Evolutionary conservation across 2,329 filamentous ascomycete species (phyloP), one percentile per base, ranked within the genome.

Genomic region (Beauveria scarabaeidicola): DNA sequence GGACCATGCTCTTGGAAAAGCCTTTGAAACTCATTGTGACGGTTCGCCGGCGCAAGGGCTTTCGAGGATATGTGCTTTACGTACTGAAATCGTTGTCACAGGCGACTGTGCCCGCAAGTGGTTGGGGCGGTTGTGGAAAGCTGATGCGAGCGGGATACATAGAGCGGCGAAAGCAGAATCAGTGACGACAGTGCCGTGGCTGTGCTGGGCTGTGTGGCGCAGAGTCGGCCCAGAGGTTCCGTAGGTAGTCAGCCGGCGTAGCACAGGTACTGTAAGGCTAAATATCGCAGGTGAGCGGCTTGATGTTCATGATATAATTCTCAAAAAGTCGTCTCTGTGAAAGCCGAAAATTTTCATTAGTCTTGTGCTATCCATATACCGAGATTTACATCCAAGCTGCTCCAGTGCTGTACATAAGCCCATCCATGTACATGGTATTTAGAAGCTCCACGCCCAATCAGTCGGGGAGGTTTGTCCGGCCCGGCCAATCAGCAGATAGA

Each of bases 21-120:
- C 94, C 94, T 77, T 94, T 95, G 82, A 96, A 92, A 84, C 92
- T 97, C 94, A 99, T 97, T 71, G 58, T 70, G 70, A 55, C 59
- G 62, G 54, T 50, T 25, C 44, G 51, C 23, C 27, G 19, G 2
- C 5, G 29, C 36, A 27, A 19, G 8, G 25, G 55, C 36, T 41
- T 38, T 27, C 6, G n/a, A 44, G 19, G 17, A 13, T 38, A 32
- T 56, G 6, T 19, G 27, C 10, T 46, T 38, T 19, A n/a, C 21
- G 32, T 44, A 46, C 43, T 53, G 15, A 27, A 53, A 29, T 29
- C 41, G 50, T 55, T 25, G 54, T 61, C 44, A 58, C 46, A 38
- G 51, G 60, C 61, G 61, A 58, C 50, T 23, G 32, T 29, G 27
- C 50, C 56, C 61, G 56, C 61, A 38, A 55, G 61, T 57, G 61